phyloP scores from a whole-genome alignment of 345 rosid genomes.

The Citrus unshiu region DNA sequence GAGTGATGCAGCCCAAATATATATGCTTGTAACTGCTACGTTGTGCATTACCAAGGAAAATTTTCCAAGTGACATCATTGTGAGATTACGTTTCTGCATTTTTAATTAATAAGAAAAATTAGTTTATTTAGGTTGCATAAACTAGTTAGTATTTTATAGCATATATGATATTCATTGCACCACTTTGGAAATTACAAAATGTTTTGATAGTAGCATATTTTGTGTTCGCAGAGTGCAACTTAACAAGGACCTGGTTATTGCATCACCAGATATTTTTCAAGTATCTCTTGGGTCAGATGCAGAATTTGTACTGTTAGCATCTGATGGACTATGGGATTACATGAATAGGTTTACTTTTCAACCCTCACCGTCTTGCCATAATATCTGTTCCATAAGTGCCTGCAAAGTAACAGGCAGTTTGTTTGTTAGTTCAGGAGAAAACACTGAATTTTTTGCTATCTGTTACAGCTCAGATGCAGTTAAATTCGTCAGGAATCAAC shows the following conservation, averaged over 20 bases:
- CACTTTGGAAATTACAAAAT: slow-evolving; percentile 1
- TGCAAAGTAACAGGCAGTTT: neutral
- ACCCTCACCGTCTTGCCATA: neutral
- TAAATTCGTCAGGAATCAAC: slow-evolving; percentile 71
- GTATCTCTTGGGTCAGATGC: slow-evolving; percentile 66
- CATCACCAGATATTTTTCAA: slow-evolving; percentile 75
- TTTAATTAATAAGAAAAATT: neutral
- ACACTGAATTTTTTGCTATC: slow-evolving; percentile 8
- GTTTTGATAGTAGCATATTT: neutral
- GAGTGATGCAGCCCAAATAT: neutral
- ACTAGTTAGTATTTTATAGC: neutral
- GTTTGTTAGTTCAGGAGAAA: neutral
- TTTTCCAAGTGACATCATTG: neutral
- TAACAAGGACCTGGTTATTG: slow-evolving; percentile 69
- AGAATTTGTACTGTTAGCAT: slow-evolving; percentile 77
- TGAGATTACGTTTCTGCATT: neutral
- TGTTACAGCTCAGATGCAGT: slow-evolving; percentile 70
- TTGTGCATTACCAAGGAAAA: neutral
- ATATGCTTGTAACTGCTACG: neutral
- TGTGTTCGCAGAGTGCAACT: slow-evolving; percentile 51
- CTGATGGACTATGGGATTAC: slow-evolving; percentile 98
- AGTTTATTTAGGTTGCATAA: slow-evolving; percentile 1
- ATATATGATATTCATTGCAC: neutral
- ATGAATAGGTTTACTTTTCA: slow-evolving; percentile 53
- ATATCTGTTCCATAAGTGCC: neutral